Evolutionary conservation across 1,139 yeast genomes (phyloP), one percentile per base, ranked within the genome.

Genomic region (Taphrina pruni): DNA sequence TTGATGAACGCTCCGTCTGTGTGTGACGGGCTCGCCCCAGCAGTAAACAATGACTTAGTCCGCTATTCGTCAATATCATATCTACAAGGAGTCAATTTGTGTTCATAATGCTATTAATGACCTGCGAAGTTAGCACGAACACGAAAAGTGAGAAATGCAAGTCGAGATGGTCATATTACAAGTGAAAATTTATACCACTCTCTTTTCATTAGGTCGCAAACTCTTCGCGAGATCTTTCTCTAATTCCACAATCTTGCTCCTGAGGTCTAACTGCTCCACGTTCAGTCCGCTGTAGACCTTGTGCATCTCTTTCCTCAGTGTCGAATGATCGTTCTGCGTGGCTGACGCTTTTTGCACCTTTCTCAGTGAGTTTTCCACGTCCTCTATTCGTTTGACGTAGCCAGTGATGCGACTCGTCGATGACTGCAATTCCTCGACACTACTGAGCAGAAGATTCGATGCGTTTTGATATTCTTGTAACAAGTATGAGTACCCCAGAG

Each of bases 391-490:
- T 39, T 60, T 60, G 35, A 69, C 58, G 43, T 62, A 45, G 26
- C 58, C 58, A 14, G 66, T 69, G 21, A 67, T 45, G 17, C 55
- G 55, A 6, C 48, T 45, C 6, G 71, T 69, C 6, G 56, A 55
- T 43, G 45, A 32, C 11, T 69, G 71, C 11, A 69, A 55, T 9
- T 68, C 70, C 20, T 69, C 71, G 45, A 69, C 70, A 38, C 62
- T 52, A 26, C 51, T 26, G 35, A 69, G 62, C 54, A 69, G 60
- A 8, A 58, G 55, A 17, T 26, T 20, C 36, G 61, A 50, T 9
- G 71, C 70, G 39, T 58, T 43, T 12, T 65, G 71, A 60, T 69
- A 67, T 48, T 66, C 70, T 41, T 58, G 60, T 20, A 69, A 39
- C 52, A 69, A 58, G 46, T 57, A 67, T 35, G 58, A 39, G 41